Percentiles rank a stretch among this genome's conserved stretches.
phyloP scores from a whole-genome alignment of 148 eudicot genomes.

The Suaeda aralocaspica region DNA sequence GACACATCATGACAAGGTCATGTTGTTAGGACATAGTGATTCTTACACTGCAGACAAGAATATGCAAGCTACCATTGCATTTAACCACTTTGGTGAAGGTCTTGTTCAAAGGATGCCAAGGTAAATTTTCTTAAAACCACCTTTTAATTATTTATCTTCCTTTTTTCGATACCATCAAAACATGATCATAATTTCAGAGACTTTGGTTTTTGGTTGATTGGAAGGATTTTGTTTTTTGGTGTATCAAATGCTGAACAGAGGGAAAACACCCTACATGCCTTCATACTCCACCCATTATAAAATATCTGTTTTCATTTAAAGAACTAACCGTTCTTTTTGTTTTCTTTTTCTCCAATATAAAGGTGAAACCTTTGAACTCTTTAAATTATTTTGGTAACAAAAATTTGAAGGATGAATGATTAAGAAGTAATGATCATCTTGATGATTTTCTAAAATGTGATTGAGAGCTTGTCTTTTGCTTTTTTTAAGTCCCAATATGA shows the following conservation, averaged over 20 bases:
- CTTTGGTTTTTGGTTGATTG: too few relatives aligned
- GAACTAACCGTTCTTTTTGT: too few relatives aligned
- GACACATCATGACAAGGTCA: conserved; percentile 79
- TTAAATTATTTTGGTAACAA: not conserved
- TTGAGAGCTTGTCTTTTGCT: not conserved
- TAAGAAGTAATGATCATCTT: not conserved
- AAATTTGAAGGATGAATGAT: not conserved
- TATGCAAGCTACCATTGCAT: conserved; percentile 79
- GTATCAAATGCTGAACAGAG: too few relatives aligned
- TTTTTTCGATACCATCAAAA: not conserved
- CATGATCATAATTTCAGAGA: not conserved
- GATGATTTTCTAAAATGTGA: not conserved
- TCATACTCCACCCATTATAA: too few relatives aligned
- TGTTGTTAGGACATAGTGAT: conserved; percentile 77
- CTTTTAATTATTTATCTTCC: not conserved
- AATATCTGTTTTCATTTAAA: too few relatives aligned
- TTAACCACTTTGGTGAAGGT: conserved; percentile 83
- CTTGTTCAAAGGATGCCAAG: conserved; percentile 88
- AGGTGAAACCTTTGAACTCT: too few relatives aligned
- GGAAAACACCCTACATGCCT: too few relatives aligned
- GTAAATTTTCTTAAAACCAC: conserved; percentile 25
- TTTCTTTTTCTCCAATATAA: too few relatives aligned
- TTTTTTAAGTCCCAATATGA: too few relatives aligned
- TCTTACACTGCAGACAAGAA: conserved; percentile 43
- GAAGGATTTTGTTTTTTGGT: too few relatives aligned